Conservation (phyloP, 768 basidiomycete species). For the Boletus rubroflammeus region DNA sequence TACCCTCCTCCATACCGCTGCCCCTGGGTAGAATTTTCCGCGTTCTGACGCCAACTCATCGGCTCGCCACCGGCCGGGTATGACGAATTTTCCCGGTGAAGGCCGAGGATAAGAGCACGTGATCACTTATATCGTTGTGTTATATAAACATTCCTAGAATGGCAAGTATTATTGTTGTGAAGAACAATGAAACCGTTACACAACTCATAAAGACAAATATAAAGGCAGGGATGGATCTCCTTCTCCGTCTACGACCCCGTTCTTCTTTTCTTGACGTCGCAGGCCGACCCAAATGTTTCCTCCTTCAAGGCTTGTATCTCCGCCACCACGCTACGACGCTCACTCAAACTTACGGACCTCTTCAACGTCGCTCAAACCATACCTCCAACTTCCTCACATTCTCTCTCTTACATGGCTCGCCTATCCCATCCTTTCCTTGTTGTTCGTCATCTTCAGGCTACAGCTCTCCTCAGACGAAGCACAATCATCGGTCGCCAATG, state of each 20-base stretch:
- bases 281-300: constrained; percentile 37
- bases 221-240: constrained; percentile 20
- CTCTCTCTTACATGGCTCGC: constrained; percentile 90
- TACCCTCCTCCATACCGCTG: no score
- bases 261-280: constrained; percentile 30
- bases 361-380: constrained; percentile 59
- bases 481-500: constrained; percentile 59
- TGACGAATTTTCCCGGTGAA: no score
- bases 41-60: no score
- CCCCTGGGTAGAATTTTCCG: no score
- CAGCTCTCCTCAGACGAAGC: constrained; percentile 69
- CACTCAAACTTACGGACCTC: constrained; percentile 32
- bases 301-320: constrained; percentile 32
- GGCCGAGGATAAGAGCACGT: neutral
- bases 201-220: constrained; percentile 3
- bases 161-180: constrained; percentile 28
- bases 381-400: constrained; percentile 78
- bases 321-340: constrained; percentile 59
- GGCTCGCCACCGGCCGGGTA: no score
- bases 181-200: constrained; percentile 26
- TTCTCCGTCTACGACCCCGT: constrained; percentile 12
- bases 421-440: constrained; percentile 83
- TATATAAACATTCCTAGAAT: constrained; percentile 15
- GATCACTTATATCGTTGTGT: neutral
- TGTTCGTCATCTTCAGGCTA: constrained; percentile 84